These are phyloP conservation scores for Collybiopsis luxurians DNA, from an alignment of 768 basidiomycete species.

Conservation along the genomic window DNA sequence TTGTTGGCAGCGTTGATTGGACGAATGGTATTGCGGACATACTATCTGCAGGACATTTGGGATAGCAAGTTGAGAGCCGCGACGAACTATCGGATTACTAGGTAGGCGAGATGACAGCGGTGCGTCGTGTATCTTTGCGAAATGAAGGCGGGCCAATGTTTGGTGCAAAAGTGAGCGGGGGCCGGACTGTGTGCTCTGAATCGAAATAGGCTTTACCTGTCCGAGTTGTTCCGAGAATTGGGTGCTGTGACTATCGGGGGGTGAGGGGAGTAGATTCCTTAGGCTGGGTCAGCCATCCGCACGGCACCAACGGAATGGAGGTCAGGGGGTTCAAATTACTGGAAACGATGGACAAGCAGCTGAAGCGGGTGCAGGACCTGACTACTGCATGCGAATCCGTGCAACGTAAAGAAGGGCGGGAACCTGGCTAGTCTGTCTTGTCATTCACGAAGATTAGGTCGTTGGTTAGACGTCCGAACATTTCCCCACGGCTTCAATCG, in stretches of 20 bases:
- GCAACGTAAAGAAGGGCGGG: no score
- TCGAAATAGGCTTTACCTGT: constrained; percentile 32
- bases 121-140: constrained; percentile 53
- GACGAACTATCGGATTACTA: constrained; percentile 58
- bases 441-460: no score
- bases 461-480: no score
- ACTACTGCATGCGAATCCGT: no score
- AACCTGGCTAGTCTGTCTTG: no score
- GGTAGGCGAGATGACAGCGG: constrained; percentile 63
- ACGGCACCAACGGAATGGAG: constrained; percentile 9
- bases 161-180: constrained; percentile 62
- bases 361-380: no score
- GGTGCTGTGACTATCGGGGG: constrained; percentile 20
- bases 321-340: no score
- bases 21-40: constrained; percentile 19
- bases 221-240: constrained; percentile 8
- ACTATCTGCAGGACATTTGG: constrained; percentile 34
- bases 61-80: constrained; percentile 63
- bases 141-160: constrained; percentile 46
- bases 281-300: constrained; percentile 20
- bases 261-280: constrained; percentile 41
- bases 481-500: no score
- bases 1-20: constrained; percentile 30
- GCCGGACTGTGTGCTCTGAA: constrained; percentile 47
- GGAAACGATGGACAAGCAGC: no score